Conservation (phyloP, 2,329 filamentous ascomycete species). For the Calonectria leucothoes region DNA sequence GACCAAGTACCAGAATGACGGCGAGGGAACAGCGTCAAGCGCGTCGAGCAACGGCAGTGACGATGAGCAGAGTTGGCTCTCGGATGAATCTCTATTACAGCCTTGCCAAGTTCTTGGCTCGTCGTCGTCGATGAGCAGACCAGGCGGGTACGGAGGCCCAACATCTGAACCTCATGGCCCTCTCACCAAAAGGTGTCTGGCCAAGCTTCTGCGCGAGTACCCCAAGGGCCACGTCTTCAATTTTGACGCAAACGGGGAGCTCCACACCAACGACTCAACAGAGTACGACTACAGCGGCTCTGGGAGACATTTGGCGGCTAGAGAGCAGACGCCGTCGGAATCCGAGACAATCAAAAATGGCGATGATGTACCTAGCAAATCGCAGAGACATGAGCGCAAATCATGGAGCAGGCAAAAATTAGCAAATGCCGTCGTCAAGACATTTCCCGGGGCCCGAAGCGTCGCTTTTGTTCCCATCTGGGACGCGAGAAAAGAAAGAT, state of each 20-base stretch:
- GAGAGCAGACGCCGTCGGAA: background rate
- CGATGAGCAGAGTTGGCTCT: conserved; percentile 25
- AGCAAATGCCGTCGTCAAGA: conserved; percentile 40
- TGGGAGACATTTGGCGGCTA: background rate
- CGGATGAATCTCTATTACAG: conserved; percentile 11
- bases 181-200: conserved; percentile 53
- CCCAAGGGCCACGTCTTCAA: conserved; percentile 60
- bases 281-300: conserved; percentile 37
- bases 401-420: conserved; percentile 27
- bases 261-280: conserved; percentile 47
- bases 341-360: background rate
- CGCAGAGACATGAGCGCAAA: conserved; percentile 3
- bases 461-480: conserved; percentile 61
- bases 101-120: conserved; percentile 53
- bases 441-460: conserved; percentile 57
- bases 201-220: conserved; percentile 56
- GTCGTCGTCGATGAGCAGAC: conserved; percentile 49
- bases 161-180: conserved; percentile 30
- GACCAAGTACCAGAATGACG: conserved; percentile 28
- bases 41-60: conserved; percentile 41
- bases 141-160: conserved; percentile 47
- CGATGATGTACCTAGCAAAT: background rate
- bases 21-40: conserved; percentile 17
- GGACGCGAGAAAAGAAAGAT: conserved; percentile 58
- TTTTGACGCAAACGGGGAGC: conserved; percentile 53